Evolutionary conservation across 805 yeast genomes (phyloP).

Genomic region (Lachancea waltii): DNA sequence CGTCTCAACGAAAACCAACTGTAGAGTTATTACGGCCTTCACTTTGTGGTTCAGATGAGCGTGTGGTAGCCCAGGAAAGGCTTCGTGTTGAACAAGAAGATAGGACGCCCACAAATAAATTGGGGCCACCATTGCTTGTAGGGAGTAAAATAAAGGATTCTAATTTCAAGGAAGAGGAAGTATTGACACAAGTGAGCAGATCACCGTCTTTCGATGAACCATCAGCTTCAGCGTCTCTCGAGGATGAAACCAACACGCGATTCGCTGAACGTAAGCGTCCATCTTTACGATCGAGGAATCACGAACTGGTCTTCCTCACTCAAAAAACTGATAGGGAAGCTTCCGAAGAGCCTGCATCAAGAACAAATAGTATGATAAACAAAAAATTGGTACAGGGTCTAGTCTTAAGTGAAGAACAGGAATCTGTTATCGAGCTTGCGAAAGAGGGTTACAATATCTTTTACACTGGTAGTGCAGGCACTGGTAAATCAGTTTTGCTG

Average conservation of each 20-base stretch:
- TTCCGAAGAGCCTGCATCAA: conserved; percentile 5
- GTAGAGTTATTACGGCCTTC: background rate
- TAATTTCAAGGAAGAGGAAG: background rate
- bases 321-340: conserved; percentile 21
- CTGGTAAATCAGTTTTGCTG: conserved; percentile 91
- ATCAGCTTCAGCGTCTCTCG: background rate
- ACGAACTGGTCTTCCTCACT: conserved; percentile 28
- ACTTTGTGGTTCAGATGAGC: no score
- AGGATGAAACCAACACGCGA: background rate
- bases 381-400: conserved; percentile 13
- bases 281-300: conserved; percentile 13
- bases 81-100: no score
- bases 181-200: background rate
- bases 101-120: no score
- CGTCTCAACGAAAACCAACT: background rate
- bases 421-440: conserved; percentile 57
- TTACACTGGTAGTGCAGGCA: conserved; percentile 97
- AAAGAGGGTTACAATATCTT: conserved; percentile 63
- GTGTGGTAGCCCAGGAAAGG: no score
- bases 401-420: conserved; percentile 53
- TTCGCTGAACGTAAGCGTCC: conserved; percentile 1
- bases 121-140: no score
- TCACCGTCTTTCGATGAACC: conserved; percentile 7
- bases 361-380: conserved; percentile 1
- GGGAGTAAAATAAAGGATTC: background rate